phyloP scores from a whole-genome alignment of 108 stramenopile species.

The Epithemia pelagica region DNA sequence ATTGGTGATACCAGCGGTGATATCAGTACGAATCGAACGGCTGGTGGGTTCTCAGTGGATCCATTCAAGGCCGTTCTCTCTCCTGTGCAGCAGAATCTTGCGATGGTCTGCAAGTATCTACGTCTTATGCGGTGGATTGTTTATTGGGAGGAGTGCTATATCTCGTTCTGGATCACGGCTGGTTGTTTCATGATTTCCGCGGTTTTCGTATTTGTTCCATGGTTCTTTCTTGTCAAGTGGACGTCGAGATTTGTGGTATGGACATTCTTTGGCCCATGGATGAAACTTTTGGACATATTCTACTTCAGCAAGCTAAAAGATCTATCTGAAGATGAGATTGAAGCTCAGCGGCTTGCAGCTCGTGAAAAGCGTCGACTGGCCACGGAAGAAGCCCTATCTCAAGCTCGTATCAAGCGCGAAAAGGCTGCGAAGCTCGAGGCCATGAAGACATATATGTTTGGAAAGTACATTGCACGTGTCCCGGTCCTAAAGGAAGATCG shows the following conservation, averaged over 20 bases:
- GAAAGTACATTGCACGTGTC: slow-evolving; percentile 47
- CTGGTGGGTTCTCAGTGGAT: slow-evolving; percentile 34
- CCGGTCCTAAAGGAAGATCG: slow-evolving; percentile 63
- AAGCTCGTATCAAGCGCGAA: slow-evolving; percentile 44
- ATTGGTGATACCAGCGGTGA: slow-evolving; percentile 47
- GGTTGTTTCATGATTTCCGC: slow-evolving; percentile 41
- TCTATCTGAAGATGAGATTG: slow-evolving; percentile 14
- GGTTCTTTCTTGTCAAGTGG: slow-evolving; percentile 58
- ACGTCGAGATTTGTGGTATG: slow-evolving; percentile 49
- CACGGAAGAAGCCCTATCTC: slow-evolving; percentile 7
- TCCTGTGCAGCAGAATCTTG: slow-evolving; percentile 56
- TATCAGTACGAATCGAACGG: slow-evolving; percentile 38
- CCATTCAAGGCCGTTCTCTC: slow-evolving; percentile 39
- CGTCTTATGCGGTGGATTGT: slow-evolving; percentile 58
- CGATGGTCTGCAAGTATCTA: slow-evolving; percentile 31
- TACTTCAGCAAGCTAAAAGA: slow-evolving; percentile 10
- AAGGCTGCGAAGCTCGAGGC: slow-evolving; percentile 52
- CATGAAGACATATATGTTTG: slow-evolving; percentile 76
- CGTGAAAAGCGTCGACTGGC: slow-evolving; percentile 11
- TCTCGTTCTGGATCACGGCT: slow-evolving; percentile 59
- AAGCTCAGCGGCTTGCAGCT: slow-evolving; percentile 13
- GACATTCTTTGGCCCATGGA: slow-evolving; percentile 75
- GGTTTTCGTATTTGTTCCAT: slow-evolving; percentile 57
- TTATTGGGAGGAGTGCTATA: slow-evolving; percentile 69
- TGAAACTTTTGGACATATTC: slow-evolving; percentile 61